Conservation (phyloP, 495 filamentous ascomycete genomes). For the Daldinia grandis region DNA sequence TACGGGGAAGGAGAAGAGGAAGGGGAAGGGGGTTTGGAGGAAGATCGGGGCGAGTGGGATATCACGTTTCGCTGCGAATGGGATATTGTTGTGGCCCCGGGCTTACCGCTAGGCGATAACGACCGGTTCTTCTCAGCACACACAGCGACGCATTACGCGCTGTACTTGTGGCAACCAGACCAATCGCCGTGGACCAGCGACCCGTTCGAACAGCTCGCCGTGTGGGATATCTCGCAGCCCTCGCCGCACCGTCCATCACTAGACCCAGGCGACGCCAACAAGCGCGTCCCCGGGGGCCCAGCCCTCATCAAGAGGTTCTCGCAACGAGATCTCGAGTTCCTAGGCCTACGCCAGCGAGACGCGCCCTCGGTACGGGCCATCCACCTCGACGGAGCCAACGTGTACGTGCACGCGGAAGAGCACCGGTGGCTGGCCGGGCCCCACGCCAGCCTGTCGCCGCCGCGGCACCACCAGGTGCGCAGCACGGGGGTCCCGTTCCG, state of each 20-base stretch:
- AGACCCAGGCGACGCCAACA: constrained; percentile 32
- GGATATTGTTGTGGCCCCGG: constrained; percentile 71
- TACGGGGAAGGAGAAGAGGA: not conserved
- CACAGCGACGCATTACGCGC: constrained; percentile 67
- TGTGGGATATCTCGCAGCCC: constrained; percentile 71
- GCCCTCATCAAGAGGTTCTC: constrained; percentile 64
- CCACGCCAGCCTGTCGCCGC: constrained; percentile 50
- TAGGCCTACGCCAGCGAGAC: constrained; percentile 65
- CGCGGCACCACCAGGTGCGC: constrained; percentile 56
- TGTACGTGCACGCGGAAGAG: constrained; percentile 60
- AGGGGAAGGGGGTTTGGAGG: not conserved
- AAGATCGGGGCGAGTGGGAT: constrained; percentile 50
- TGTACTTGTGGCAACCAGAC: constrained; percentile 74
- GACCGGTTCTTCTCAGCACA: constrained; percentile 74
- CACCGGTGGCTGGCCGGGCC: constrained; percentile 59
- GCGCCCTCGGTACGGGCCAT: constrained; percentile 63
- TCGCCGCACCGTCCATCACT: constrained; percentile 64
- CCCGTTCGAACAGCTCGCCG: constrained; percentile 67
- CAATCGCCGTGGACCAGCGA: constrained; percentile 66
- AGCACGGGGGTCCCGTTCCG: constrained; percentile 65
- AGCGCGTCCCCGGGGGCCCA: constrained; percentile 42
- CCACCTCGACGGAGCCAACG: constrained; percentile 63
- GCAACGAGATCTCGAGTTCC: constrained; percentile 64
- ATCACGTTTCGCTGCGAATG: constrained; percentile 70
- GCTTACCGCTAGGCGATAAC: constrained; percentile 64